Conservation (phyloP, 257 asterid genomes). For the Cordia subcordata region DNA sequence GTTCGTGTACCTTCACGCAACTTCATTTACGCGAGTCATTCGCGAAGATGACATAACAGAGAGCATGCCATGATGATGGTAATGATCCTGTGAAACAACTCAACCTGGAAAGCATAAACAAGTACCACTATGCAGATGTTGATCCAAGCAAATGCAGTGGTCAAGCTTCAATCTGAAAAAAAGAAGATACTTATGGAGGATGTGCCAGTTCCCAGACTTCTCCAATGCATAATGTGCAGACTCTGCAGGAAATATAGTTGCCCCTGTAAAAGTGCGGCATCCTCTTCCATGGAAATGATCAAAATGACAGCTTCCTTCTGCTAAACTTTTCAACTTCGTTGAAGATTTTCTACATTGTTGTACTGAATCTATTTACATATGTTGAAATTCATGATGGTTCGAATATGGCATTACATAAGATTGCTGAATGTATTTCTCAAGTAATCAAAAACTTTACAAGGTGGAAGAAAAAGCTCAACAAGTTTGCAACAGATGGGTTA, state of each 20-base stretch:
- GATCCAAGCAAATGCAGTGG: slow-evolving; percentile 42
- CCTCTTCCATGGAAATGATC: slow-evolving; percentile 51
- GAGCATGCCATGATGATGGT: slow-evolving; percentile 31
- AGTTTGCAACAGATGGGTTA: not conserved
- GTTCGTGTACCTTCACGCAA: slow-evolving; percentile 52
- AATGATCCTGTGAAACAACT: slow-evolving; percentile 70
- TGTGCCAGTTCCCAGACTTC: slow-evolving; percentile 78
- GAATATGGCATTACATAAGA: too few relatives aligned
- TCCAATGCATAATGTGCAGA: slow-evolving; percentile 75
- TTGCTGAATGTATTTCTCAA: too few relatives aligned
- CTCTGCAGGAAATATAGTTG: slow-evolving; percentile 42
- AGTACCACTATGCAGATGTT: slow-evolving; percentile 35
- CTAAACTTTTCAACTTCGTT: too few relatives aligned
- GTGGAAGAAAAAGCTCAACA: not conserved
- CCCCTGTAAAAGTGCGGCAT: slow-evolving; percentile 27
- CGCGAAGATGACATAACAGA: slow-evolving; percentile 49
- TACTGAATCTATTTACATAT: too few relatives aligned
- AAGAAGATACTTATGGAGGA: slow-evolving; percentile 80
- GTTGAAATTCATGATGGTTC: too few relatives aligned
- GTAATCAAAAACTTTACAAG: too few relatives aligned
- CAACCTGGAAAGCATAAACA: slow-evolving; percentile 35
- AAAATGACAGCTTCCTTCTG: too few relatives aligned
- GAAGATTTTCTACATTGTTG: too few relatives aligned
- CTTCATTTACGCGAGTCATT: slow-evolving; percentile 56
- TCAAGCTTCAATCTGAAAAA: slow-evolving; percentile 61